Base-by-base conservation (phyloP, 495 filamentous ascomycete genomes). In the Tuber aestivum region DNA sequence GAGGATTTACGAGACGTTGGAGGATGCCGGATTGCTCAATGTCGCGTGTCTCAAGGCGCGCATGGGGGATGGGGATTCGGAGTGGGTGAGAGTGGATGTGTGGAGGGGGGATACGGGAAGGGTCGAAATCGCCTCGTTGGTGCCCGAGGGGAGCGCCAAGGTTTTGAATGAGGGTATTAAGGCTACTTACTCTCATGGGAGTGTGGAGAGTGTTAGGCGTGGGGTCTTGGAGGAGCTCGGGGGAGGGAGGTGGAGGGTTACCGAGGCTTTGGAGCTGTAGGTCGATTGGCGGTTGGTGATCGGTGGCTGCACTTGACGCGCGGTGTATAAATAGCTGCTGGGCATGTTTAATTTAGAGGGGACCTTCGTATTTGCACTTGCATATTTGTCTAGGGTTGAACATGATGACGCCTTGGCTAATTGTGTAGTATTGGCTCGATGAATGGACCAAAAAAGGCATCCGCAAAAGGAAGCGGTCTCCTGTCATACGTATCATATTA, bases 41-140 rank as follows among this genome's bases (percentile, higher is more conserved):
- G 7, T 78, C 20, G 37, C 23, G n/a, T 44, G 21, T 23, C 61
- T 74, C 10, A 40, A 74, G 44, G 73, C 69, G n/a, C 56, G 76
- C 38, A 4, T 77, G 35, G 27, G 45, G 5, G 35, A 69, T 35
- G 56, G 56, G 2, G 37, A 74, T 44, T 71, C 74, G 16, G 71
- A 41, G 40, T 78, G 77, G 71, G 42, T 77, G 42, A 72, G 71
- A 71, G 50, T 78, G 12, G 16, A 38, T 14, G 44, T 77, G 3
- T 42, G 71, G 68, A 56, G 70, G 9, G 41, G 21, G 3, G 18
- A 27, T 18, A n/a, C 50, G n/a, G 38, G 18, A 18, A 10, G 3
- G 32, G 77, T 71, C 32, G 45, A 77, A 41, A 68, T 78, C 20
- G 61, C 69, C 5, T 70, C 71, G 10, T 61, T 77, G 21, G 70